Evolutionary conservation across 257 asterid genomes (phyloP).

Genomic region (Solanum neorickii): DNA sequence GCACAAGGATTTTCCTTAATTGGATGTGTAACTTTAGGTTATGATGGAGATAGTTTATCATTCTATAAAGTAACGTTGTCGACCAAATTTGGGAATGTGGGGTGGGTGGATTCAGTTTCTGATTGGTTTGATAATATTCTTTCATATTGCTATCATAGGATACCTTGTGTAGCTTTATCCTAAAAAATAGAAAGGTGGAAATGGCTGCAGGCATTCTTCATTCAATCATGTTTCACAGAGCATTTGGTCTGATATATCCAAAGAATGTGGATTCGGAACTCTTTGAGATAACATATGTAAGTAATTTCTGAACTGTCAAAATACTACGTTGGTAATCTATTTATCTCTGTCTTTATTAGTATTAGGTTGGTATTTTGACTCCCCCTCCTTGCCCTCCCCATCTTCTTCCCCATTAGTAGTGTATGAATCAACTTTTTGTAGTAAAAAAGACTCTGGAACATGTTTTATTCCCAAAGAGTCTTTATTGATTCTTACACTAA

Average conservation of each 20-base stretch:
- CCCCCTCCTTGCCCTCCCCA: background rate
- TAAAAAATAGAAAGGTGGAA: conserved; percentile 3
- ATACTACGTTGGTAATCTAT: background rate
- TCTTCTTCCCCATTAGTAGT: background rate
- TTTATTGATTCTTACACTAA: background rate
- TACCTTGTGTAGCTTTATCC: background rate
- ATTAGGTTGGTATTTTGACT: background rate
- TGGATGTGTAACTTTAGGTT: background rate
- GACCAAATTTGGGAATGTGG: background rate
- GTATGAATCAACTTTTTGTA: background rate
- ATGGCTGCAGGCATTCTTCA: conserved; percentile 79
- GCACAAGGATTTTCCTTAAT: background rate
- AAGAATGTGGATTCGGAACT: conserved; percentile 91
- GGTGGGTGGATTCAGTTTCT: background rate
- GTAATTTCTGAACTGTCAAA: conserved; percentile 8
- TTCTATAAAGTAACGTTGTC: background rate
- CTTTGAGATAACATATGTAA: conserved; percentile 90
- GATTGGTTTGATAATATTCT: background rate
- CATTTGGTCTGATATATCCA: conserved; percentile 90
- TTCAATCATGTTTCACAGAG: conserved; percentile 79
- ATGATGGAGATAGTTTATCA: background rate
- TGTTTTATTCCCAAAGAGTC: background rate
- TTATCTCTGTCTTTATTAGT: background rate
- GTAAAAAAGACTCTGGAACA: background rate
- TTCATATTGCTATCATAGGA: background rate